Conservation (phyloP, 108 stramenopile genomes). For the Cyclotella choctawhatcheeana region DNA sequence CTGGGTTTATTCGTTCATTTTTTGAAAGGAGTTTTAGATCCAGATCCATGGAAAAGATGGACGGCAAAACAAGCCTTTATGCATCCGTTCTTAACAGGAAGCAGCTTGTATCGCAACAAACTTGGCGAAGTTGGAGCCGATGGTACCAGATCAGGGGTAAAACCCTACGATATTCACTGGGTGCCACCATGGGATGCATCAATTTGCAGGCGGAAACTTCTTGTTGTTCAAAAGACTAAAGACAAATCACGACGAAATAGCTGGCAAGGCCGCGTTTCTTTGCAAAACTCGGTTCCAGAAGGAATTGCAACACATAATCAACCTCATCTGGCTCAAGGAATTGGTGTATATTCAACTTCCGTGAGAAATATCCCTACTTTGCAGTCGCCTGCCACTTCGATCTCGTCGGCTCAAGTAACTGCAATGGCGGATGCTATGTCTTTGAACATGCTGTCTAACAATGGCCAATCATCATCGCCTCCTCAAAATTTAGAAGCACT, state of each 20-base stretch:
- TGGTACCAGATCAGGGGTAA: slow-evolving; percentile 35
- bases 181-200: slow-evolving; percentile 81
- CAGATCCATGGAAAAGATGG: slow-evolving; percentile 87
- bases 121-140: slow-evolving; percentile 19
- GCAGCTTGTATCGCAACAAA: slow-evolving; percentile 39
- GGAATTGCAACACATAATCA: slow-evolving; percentile 29
- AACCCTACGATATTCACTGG: slow-evolving; percentile 72
- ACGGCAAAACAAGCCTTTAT: slow-evolving; percentile 76
- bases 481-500: slow-evolving; percentile 14
- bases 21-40: slow-evolving; percentile 75
- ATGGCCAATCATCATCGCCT: slow-evolving; percentile 21
- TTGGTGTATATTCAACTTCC: slow-evolving; percentile 34
- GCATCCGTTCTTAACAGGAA: slow-evolving; percentile 82
- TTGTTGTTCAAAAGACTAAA: slow-evolving; percentile 59
- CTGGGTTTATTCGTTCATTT: slow-evolving; percentile 80
- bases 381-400: slow-evolving; percentile 27
- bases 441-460: slow-evolving; percentile 14
- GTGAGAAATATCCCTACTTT: slow-evolving; percentile 15
- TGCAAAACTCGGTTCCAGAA: slow-evolving; percentile 47
- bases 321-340: slow-evolving; percentile 1
- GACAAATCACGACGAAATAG: slow-evolving; percentile 59
- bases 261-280: slow-evolving; percentile 3
- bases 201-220: slow-evolving; percentile 70
- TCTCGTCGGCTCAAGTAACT: slow-evolving; percentile 38
- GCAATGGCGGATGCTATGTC: slow-evolving; percentile 57